Evolutionary conservation across 306 rosid species (phyloP), one percentile per base, ranked within the genome.

Genomic region (Castanea sativa): DNA sequence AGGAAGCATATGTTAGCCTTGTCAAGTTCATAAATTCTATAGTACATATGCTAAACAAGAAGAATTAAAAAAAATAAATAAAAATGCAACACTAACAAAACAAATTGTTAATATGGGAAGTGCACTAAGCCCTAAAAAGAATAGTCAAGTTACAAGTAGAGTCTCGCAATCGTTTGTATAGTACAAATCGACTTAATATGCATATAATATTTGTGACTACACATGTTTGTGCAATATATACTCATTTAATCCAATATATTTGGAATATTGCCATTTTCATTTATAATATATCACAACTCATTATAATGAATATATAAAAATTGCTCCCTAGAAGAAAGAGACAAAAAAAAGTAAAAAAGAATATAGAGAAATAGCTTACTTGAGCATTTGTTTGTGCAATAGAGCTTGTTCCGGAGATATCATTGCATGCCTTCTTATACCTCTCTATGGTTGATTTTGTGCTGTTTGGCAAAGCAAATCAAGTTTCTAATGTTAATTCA

Each of bases 361-460:
- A 0, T 55, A 25, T 11, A 20, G 8, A 2, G 13, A 19, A 10
- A 27, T 52, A 38, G 56, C 76, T 69, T 85, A 95, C 99, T 90
- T 92, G 98, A 83, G 99, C 93, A 11, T 95, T 92, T 53, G 93
- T 87, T 83, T 95, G 97, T 5, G 91, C 86, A 60, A 90, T 79
- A 55, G 94, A 83, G 65, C 85, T 87, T 6, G 90, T 80, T 33
- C 88, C 80, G 49, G 94, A 84, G 84, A 69, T 85, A 73, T 95
- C 99, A 20, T 97, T 89, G 76, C 88, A 82, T 14, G 97, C 94
- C 77, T 95, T 92, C 86, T 89, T 95, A 88, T 95, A 95, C 90
- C 91, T 92, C 57, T 95, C 99, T 71, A 95, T 90, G 6, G 97
- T 95, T 75, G 92, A 79, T 74, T 90, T 91, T 78, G 93, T 91